phyloP scores from a whole-genome alignment of 352 stramenopile genomes.

The Phytophthora litchii region DNA sequence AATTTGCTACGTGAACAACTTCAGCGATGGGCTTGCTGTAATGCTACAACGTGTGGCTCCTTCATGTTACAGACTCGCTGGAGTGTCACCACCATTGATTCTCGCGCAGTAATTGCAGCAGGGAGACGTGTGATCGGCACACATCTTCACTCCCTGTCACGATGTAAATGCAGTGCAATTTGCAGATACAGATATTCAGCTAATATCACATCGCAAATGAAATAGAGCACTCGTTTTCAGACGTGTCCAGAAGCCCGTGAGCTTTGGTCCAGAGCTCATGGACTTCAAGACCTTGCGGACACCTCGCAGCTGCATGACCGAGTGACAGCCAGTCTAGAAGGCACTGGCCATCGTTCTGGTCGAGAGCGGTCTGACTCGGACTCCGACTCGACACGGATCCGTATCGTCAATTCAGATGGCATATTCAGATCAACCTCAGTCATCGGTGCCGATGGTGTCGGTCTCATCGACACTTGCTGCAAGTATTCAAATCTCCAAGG shows the following conservation, averaged over 20 bases:
- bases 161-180: conserved; percentile 1
- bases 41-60: conserved; percentile 11
- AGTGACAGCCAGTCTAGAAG: neutral
- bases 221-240: neutral
- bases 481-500: conserved; percentile 6
- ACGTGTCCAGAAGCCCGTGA: no score
- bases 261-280: conserved; percentile 3
- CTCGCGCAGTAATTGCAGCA: conserved; percentile 1
- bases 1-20: conserved; percentile 8
- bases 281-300: neutral
- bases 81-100: conserved; percentile 6
- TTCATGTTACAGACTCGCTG: conserved; percentile 1
- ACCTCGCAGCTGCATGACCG: conserved; percentile 8
- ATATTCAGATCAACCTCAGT: neutral
- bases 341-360: neutral
- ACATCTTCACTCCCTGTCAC: neutral
- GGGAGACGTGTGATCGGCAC: neutral
- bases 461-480: conserved; percentile 9
- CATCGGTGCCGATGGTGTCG: conserved; percentile 5
- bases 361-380: neutral
- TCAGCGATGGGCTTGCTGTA: conserved; percentile 21
- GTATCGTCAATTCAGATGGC: conserved; percentile 10
- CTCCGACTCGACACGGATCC: neutral
- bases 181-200: conserved; percentile 2
- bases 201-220: conserved; percentile 1